These are phyloP conservation scores for Fusarium graminum DNA, from an alignment of 2,329 filamentous ascomycete species.

Conservation along the genomic window DNA sequence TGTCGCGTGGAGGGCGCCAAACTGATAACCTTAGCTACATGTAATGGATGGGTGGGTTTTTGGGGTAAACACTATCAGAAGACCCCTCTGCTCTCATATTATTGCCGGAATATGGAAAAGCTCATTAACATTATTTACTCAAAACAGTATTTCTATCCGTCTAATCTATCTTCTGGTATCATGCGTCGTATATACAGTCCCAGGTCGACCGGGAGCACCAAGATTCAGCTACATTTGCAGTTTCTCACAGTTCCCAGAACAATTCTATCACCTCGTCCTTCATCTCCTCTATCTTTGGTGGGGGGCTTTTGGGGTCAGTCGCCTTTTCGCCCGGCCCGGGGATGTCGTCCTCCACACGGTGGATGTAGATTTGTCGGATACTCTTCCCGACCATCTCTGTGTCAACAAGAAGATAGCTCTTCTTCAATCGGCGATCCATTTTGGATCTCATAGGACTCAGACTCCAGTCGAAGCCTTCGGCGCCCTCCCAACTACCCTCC, in stretches of 20 bases:
- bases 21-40: slow-evolving; percentile 18
- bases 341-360: slow-evolving; percentile 55
- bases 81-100: slow-evolving; percentile 22
- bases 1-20: slow-evolving; percentile 31
- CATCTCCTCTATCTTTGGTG: slow-evolving; percentile 38
- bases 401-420: slow-evolving; percentile 64
- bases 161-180: slow-evolving; percentile 43
- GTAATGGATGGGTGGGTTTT: slow-evolving; percentile 15
- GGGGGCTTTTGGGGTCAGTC: slow-evolving; percentile 11
- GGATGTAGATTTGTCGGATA: slow-evolving; percentile 69
- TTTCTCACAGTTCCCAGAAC: slow-evolving; percentile 57
- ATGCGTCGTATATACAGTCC: slow-evolving; percentile 43
- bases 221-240: slow-evolving; percentile 6
- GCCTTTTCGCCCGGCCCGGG: slow-evolving; percentile 54
- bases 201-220: slow-evolving; percentile 10
- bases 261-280: slow-evolving; percentile 64
- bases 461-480: slow-evolving; percentile 64
- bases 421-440: slow-evolving; percentile 59
- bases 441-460: slow-evolving; percentile 64
- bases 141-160: slow-evolving; percentile 34
- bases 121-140: slow-evolving; percentile 47
- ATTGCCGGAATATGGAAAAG: slow-evolving; percentile 36
- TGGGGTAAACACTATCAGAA: slow-evolving; percentile 17
- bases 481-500: slow-evolving; percentile 68
- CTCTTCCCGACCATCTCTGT: slow-evolving; percentile 58